These are phyloP conservation scores for Nakaseomyces delphensis DNA, from an alignment of 1,139 yeast genomes.

Conservation along the genomic window DNA sequence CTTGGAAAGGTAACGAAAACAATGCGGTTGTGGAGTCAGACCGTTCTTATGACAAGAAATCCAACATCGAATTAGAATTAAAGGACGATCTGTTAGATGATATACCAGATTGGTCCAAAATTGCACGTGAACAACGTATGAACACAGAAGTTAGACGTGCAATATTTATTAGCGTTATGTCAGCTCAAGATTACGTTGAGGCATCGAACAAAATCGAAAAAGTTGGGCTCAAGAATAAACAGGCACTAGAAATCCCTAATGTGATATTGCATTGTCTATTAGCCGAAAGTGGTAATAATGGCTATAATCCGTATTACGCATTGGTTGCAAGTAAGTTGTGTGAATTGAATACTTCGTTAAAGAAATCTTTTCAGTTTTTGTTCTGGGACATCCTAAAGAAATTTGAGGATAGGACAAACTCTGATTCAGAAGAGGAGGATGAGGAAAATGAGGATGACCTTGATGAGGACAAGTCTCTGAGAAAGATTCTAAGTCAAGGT, in stretches of 20 bases:
- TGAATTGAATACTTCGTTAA: constrained; percentile 50
- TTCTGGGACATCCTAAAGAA: constrained; percentile 84
- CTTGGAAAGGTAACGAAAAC: constrained; percentile 66
- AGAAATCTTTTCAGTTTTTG: constrained; percentile 80
- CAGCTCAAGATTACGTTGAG: constrained; percentile 86
- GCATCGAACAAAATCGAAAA: constrained; percentile 78
- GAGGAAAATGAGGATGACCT: constrained; percentile 25
- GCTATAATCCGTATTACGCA: constrained; percentile 87
- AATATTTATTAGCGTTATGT: constrained; percentile 86
- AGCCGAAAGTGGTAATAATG: constrained; percentile 47
- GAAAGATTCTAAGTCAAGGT: constrained; percentile 62
- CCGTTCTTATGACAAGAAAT: constrained; percentile 27
- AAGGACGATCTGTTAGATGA: constrained; percentile 48
- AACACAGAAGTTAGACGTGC: constrained; percentile 93
- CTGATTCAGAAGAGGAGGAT: constrained; percentile 33
- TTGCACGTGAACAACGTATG: constrained; percentile 84
- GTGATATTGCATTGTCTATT: constrained; percentile 80
- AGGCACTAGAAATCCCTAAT: constrained; percentile 78
- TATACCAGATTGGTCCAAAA: constrained; percentile 79
- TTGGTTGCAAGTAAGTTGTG: constrained; percentile 70
- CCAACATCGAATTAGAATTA: constrained; percentile 17
- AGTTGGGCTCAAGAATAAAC: constrained; percentile 67
- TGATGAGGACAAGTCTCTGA: constrained; percentile 44
- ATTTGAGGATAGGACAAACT: constrained; percentile 47
- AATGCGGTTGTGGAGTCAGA: constrained; percentile 28